Percentiles rank a stretch among this genome's conserved stretches.
Conservation (phyloP, 2,329 filamentous ascomycete genomes). For the Scortechinia acanthostroma region DNA sequence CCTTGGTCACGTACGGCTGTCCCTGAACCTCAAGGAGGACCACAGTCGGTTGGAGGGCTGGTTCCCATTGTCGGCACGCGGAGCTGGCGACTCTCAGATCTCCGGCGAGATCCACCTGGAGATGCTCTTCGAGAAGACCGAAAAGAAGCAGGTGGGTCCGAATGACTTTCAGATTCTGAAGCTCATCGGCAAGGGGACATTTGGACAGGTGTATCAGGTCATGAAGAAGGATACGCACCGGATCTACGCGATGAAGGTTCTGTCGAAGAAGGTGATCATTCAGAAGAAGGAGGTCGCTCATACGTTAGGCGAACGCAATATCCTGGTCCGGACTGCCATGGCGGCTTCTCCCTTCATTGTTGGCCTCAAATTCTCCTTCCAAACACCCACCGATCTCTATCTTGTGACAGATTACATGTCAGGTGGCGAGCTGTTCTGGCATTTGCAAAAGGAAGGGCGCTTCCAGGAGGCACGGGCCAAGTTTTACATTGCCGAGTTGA, state of each 20-base stretch:
- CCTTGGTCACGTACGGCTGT: not conserved
- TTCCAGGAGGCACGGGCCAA: slow-evolving; percentile 93
- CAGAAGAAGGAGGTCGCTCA: slow-evolving; percentile 99
- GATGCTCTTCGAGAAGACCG: slow-evolving; percentile 76
- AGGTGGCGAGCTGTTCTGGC: slow-evolving; percentile 96
- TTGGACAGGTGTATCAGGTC: slow-evolving; percentile 97
- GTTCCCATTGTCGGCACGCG: slow-evolving; percentile 69
- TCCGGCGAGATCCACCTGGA: slow-evolving; percentile 87
- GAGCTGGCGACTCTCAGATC: slow-evolving; percentile 61
- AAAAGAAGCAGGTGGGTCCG: slow-evolving; percentile 86
- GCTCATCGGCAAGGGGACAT: slow-evolving; percentile 94
- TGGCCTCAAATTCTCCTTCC: slow-evolving; percentile 95
- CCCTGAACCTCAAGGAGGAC: slow-evolving; percentile 46
- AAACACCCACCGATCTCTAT: slow-evolving; percentile 92
- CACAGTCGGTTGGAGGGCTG: slow-evolving; percentile 80
- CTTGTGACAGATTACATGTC: slow-evolving; percentile 99
- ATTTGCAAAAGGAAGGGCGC: slow-evolving; percentile 90
- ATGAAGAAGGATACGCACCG: slow-evolving; percentile 91
- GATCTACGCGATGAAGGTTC: slow-evolving; percentile 98
- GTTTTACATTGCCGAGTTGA: slow-evolving; percentile 97
- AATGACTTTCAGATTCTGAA: slow-evolving; percentile 94
- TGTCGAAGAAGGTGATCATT: slow-evolving; percentile 99
- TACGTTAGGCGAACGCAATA: slow-evolving; percentile 93
- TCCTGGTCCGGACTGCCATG: slow-evolving; percentile 89
- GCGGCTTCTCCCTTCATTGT: slow-evolving; percentile 96